Percentiles rank a stretch among this genome's conserved stretches.
Evolutionary conservation across 441 rosid genomes (phyloP).

Genomic region (Jatropha podagrica): DNA sequence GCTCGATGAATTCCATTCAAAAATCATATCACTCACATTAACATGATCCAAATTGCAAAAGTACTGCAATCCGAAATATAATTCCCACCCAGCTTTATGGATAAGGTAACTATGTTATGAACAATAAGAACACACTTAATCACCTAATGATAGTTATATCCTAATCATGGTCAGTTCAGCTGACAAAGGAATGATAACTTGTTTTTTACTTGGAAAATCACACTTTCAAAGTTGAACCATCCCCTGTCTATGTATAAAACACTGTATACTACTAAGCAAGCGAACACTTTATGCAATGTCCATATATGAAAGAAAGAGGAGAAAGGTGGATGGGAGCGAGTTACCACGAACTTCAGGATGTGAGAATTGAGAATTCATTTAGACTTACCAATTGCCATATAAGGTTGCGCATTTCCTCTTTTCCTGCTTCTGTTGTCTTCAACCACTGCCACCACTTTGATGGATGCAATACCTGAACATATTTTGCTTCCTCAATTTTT

Average conservation of each 20-base stretch:
- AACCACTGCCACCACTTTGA: constrained; percentile 99
- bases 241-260: background rate
- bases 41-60: too few species aligned
- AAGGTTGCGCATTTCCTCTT: constrained; percentile 85
- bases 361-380: constrained; percentile 12
- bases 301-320: background rate
- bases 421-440: constrained; percentile 84
- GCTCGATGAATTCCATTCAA: too few species aligned
- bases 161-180: background rate
- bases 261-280: background rate
- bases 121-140: background rate
- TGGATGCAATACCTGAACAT: constrained; percentile 63
- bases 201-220: background rate
- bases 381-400: constrained; percentile 79
- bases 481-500: constrained; percentile 58
- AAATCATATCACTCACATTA: too few species aligned
- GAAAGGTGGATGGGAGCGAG: background rate
- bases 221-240: background rate
- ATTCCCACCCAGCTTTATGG: too few species aligned
- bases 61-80: too few species aligned
- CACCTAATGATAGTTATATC: background rate
- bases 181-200: background rate
- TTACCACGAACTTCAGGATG: constrained; percentile 10
- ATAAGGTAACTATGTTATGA: background rate
- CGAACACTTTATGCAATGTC: background rate